Evolutionary conservation across 441 rosid species (phyloP).

Genomic region (Gossypium trilobum): DNA sequence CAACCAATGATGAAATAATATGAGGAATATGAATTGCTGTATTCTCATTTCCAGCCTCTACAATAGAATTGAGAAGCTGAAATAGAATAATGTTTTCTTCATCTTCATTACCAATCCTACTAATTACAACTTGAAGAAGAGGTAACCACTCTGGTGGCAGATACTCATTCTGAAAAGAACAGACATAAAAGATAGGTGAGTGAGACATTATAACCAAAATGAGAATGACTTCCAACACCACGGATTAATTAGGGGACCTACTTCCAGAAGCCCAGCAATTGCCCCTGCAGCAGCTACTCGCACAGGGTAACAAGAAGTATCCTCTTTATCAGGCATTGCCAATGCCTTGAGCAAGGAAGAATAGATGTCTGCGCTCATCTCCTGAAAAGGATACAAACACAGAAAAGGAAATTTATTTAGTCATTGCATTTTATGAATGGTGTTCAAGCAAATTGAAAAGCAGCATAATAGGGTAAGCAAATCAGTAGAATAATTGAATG

Average conservation of each 20-base stretch:
- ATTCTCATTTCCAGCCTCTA: constrained; percentile 55
- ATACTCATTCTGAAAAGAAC: constrained; percentile 55
- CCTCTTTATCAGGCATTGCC: constrained; percentile 43
- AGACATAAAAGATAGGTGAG: constrained; percentile 20
- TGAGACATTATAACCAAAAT: constrained; percentile 16
- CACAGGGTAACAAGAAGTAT: constrained; percentile 63
- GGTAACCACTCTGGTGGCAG: constrained; percentile 73
- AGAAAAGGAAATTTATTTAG: constrained; percentile 8
- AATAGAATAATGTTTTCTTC: constrained; percentile 59
- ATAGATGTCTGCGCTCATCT: constrained; percentile 55
- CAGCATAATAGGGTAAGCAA: constrained; percentile 8
- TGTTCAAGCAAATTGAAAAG: neutral
- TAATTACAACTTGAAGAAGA: constrained; percentile 61
- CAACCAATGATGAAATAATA: constrained; percentile 50
- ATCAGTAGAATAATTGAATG: constrained; percentile 1
- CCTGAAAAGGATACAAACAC: constrained; percentile 32
- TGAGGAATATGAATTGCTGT: constrained; percentile 52
- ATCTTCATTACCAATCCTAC: constrained; percentile 58
- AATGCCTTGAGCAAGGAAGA: constrained; percentile 70
- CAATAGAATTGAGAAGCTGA: constrained; percentile 62
- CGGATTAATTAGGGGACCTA: constrained; percentile 22
- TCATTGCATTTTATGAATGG: neutral
- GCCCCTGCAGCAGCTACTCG: constrained; percentile 80
- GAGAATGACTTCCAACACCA: constrained; percentile 10
- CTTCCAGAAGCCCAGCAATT: constrained; percentile 60